These are phyloP conservation scores for Mortierella sp. DNA, from an alignment of 371 early-diverging fungal species.

Conservation along the genomic window DNA sequence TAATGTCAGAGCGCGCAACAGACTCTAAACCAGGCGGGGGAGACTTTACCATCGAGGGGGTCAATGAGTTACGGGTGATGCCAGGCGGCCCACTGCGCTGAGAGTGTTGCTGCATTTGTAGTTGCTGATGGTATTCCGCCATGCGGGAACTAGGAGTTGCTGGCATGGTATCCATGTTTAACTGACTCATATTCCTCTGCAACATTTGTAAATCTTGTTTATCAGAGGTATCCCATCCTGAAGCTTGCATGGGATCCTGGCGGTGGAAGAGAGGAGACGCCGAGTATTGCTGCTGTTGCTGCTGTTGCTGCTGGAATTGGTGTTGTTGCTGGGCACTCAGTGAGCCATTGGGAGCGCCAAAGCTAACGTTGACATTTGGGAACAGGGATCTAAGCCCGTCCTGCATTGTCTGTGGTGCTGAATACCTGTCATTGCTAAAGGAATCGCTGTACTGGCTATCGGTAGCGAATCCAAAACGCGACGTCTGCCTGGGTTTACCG, in stretches of 20 bases:
- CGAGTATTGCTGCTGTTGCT: slow-evolving; percentile 46
- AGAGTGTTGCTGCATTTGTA: slow-evolving; percentile 57
- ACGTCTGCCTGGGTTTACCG: slow-evolving; percentile 56
- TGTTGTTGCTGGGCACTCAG: slow-evolving; percentile 53
- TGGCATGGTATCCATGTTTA: slow-evolving; percentile 42
- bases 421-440: slow-evolving; percentile 30
- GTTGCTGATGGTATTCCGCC: slow-evolving; percentile 60
- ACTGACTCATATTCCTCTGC: slow-evolving; percentile 31
- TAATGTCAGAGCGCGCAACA: slow-evolving; percentile 25
- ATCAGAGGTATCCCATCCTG: slow-evolving; percentile 23
- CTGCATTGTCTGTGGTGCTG: slow-evolving; percentile 57
- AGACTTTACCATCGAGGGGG: slow-evolving; percentile 36
- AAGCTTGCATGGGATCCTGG: slow-evolving; percentile 15
- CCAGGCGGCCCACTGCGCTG: slow-evolving; percentile 50
- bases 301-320: slow-evolving; percentile 33
- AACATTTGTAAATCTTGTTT: slow-evolving; percentile 28
- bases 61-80: slow-evolving; percentile 31
- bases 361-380: slow-evolving; percentile 79
- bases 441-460: slow-evolving; percentile 44
- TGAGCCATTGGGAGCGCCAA: slow-evolving; percentile 62
- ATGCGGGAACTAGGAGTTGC: slow-evolving; percentile 53
- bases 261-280: slow-evolving; percentile 29
- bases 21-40: slow-evolving; percentile 52
- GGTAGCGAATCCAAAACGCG: slow-evolving; percentile 61
- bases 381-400: slow-evolving; percentile 75